These are phyloP conservation scores for Raphanus sativus DNA, from an alignment of 345 rosid species.

Conservation along the genomic window DNA sequence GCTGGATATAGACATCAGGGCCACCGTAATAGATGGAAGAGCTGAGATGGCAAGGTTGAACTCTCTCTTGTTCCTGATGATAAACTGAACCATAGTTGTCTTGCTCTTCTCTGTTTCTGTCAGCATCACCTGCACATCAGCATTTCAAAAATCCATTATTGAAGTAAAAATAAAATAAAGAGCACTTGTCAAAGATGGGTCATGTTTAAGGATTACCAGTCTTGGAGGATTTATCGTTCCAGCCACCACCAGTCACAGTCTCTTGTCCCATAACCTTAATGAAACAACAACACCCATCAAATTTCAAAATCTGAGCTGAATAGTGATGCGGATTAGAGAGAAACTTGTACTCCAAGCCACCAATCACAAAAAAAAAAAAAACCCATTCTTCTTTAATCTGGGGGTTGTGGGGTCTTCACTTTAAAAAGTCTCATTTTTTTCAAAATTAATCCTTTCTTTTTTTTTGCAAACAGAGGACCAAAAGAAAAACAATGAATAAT, in stretches of 20 bases:
- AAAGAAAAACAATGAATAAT: not conserved
- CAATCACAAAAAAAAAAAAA: not conserved
- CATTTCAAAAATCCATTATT: not conserved
- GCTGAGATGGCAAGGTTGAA: slow-evolving; percentile 71
- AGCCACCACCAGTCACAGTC: slow-evolving; percentile 41
- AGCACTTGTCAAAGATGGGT: not conserved
- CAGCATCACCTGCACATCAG: slow-evolving; percentile 34
- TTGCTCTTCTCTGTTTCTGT: slow-evolving; percentile 36
- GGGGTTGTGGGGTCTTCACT: not conserved
- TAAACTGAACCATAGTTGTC: slow-evolving; percentile 33
- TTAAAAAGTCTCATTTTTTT: not conserved
- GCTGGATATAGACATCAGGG: slow-evolving; percentile 54
- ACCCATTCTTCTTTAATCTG: not conserved
- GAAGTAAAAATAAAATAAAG: not conserved
- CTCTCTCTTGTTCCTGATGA: slow-evolving; percentile 55
- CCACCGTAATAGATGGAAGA: slow-evolving; percentile 91
- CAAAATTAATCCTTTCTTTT: not conserved
- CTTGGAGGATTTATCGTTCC: slow-evolving; percentile 45
- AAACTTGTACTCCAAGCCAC: not conserved
- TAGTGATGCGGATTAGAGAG: not conserved
- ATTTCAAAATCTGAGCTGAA: not conserved
- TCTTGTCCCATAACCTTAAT: slow-evolving; percentile 40
- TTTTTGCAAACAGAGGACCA: not conserved
- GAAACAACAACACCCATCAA: not conserved
- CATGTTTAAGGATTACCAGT: slow-evolving; percentile 31